These are phyloP conservation scores for Aspergillus luchuensis DNA, from an alignment of 2,329 filamentous ascomycete species.

Conservation along the genomic window DNA sequence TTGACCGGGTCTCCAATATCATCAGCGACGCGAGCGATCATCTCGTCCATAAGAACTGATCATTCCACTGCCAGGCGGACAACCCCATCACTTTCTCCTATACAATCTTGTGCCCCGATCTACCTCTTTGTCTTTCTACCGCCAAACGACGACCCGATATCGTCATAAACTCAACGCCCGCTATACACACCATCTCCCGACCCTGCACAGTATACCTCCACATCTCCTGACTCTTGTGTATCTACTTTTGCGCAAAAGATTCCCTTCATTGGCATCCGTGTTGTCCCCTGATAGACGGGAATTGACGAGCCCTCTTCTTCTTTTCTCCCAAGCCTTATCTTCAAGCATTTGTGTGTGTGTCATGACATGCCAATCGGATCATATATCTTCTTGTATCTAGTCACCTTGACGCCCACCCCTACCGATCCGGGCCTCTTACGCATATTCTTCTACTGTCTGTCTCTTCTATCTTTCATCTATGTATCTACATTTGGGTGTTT, in stretches of 20 bases:
- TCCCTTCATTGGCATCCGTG: neutral
- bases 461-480: neutral
- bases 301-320: neutral
- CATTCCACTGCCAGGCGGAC: neutral
- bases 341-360: neutral
- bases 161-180: neutral
- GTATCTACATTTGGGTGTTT: neutral
- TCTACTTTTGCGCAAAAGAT: neutral
- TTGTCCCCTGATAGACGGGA: neutral
- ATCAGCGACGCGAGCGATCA: conserved; percentile 62
- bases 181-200: neutral
- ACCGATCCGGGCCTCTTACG: neutral
- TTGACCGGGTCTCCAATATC: conserved; percentile 71
- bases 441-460: neutral
- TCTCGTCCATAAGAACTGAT: conserved; percentile 38
- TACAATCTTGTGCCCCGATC: neutral
- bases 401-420: neutral
- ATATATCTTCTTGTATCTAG: neutral
- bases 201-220: neutral
- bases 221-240: neutral
- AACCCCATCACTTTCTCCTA: neutral
- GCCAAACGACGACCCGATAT: neutral
- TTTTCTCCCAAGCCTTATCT: neutral
- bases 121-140: neutral
- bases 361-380: neutral